phyloP scores from a whole-genome alignment of 768 basidiomycete genomes.

The Paxillus ammoniavirescens region DNA sequence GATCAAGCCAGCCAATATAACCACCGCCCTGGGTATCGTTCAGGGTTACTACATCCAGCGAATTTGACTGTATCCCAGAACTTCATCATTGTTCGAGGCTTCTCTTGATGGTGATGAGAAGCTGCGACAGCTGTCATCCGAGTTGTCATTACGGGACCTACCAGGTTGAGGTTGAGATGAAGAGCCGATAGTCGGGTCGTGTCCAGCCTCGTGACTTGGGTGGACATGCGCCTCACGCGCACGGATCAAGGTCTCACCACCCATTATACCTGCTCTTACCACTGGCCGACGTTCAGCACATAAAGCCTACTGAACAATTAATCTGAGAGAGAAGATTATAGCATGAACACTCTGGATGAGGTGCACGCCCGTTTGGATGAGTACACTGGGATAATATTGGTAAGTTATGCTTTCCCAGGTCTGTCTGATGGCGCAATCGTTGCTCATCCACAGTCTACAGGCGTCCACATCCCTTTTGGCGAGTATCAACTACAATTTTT shows the following conservation, averaged over 20 bases:
- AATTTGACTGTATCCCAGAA: too few relatives aligned
- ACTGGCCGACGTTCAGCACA: not conserved
- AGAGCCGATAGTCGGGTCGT: not conserved
- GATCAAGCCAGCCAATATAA: too few relatives aligned
- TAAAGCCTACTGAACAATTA: not conserved
- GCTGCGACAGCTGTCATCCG: too few relatives aligned
- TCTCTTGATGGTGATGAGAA: too few relatives aligned
- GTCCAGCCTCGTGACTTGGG: not conserved
- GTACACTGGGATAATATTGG: constrained; percentile 24
- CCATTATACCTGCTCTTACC: not conserved
- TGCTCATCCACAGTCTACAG: constrained; percentile 22
- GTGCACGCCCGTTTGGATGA: constrained; percentile 20
- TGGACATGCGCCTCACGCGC: not conserved
- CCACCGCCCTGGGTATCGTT: too few relatives aligned
- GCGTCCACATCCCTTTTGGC: constrained; percentile 19
- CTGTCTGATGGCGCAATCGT: constrained; percentile 31
- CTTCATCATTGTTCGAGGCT: too few relatives aligned
- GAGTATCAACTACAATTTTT: constrained; percentile 1
- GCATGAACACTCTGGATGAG: constrained; percentile 15
- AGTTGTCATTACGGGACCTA: too few relatives aligned
- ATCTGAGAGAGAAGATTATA: not conserved
- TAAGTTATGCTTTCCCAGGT: constrained; percentile 9
- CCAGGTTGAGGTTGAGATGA: too few relatives aligned
- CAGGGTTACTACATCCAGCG: too few relatives aligned
- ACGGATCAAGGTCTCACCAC: not conserved